A percentile compares a stretch with the other conserved stretches of the same genome.
Evolutionary conservation across 192 early-diverging fungal genomes (phyloP).

Genomic region (Thamnidium elegans): DNA sequence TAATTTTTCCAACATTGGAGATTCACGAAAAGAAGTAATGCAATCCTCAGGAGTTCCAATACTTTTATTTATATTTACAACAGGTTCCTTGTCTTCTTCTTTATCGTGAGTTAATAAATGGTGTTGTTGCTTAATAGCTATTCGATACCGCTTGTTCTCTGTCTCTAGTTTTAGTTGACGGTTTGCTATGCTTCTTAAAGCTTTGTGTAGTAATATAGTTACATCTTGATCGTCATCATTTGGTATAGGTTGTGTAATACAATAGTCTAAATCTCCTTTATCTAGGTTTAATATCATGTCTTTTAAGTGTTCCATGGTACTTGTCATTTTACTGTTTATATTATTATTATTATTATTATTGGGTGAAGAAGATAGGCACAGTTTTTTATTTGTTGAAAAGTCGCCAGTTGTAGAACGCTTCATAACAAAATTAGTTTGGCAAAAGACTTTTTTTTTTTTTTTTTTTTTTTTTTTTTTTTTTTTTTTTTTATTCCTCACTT

Average conservation of each 20-base stretch:
- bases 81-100: background rate
- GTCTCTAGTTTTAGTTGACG: conserved; percentile 19
- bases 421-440: background rate
- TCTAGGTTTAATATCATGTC: conserved; percentile 23
- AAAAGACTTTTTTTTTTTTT: too few species aligned
- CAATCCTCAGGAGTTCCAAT: conserved; percentile 24
- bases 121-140: conserved; percentile 24
- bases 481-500: too few species aligned
- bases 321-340: background rate
- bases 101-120: conserved; percentile 12
- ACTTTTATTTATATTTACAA: conserved; percentile 14
- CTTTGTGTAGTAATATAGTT: conserved; percentile 5
- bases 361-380: background rate
- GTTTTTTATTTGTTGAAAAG: background rate
- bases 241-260: conserved; percentile 12
- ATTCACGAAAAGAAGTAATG: conserved; percentile 15
- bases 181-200: conserved; percentile 19
- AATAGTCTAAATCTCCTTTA: conserved; percentile 28
- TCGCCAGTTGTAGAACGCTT: conserved; percentile 1
- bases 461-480: too few species aligned
- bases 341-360: background rate
- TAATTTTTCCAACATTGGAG: conserved; percentile 14
- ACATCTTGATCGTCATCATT: conserved; percentile 2
- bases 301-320: conserved; percentile 13
- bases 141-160: conserved; percentile 23